These are phyloP conservation scores for Saturnispora quitensis DNA, from an alignment of 805 yeast genomes.

Conservation along the genomic window DNA sequence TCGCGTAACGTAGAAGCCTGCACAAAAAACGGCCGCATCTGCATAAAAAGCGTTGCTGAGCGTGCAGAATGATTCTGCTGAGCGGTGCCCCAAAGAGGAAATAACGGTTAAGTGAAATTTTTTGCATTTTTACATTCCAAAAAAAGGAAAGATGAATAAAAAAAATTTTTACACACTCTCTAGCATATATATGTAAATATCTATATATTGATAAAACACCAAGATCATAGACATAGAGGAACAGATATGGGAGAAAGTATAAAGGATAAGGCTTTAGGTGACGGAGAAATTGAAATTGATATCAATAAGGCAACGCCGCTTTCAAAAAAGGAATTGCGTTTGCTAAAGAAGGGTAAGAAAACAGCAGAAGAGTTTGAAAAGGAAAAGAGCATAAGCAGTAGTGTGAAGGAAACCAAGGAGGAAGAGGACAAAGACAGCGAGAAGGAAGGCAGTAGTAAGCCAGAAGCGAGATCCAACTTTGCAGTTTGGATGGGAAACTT, in stretches of 20 bases:
- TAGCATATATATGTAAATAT: background rate
- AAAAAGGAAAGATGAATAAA: background rate
- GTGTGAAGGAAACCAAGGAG: conserved; percentile 8
- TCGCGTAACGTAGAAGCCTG: background rate
- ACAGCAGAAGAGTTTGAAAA: conserved; percentile 47
- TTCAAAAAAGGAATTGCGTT: conserved; percentile 85
- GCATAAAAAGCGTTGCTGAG: background rate
- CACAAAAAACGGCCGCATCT: background rate
- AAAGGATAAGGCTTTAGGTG: conserved; percentile 16
- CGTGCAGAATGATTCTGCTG: background rate
- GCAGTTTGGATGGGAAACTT: conserved; percentile 96
- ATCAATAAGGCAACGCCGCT: conserved; percentile 66
- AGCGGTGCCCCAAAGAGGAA: background rate
- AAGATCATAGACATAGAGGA: background rate
- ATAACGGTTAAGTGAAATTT: too few relatives aligned
- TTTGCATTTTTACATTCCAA: too few relatives aligned
- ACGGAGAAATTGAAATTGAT: conserved; percentile 56
- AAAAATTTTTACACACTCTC: background rate
- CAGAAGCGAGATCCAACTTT: conserved; percentile 35
- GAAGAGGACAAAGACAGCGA: conserved; percentile 15
- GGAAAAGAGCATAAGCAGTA: conserved; percentile 20
- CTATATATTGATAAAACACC: background rate
- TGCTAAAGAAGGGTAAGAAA: conserved; percentile 66
- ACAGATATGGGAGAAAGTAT: conserved; percentile 1
- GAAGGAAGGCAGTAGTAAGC: conserved; percentile 22